These are phyloP conservation scores for Lentinula boryana DNA, from an alignment of 768 basidiomycete genomes.

Conservation along the genomic window DNA sequence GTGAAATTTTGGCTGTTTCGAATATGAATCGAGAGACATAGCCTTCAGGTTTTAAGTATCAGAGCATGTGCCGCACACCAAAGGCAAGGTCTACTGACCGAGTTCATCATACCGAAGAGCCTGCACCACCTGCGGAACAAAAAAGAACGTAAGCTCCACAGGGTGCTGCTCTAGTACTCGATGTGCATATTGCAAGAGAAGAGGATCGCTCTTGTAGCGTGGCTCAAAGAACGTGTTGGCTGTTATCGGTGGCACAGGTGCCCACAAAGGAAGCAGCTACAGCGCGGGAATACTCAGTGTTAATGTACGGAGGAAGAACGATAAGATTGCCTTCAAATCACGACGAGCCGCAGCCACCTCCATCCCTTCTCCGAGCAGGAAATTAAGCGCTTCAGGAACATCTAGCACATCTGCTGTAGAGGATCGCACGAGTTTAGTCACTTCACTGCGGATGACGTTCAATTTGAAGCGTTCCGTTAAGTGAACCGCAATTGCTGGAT, in stretches of 20 bases:
- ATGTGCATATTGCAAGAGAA: conserved; percentile 93
- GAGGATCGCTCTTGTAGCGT: conserved; percentile 75
- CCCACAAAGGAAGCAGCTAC: conserved; percentile 86
- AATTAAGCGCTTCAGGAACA: conserved; percentile 74
- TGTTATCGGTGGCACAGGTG: conserved; percentile 76
- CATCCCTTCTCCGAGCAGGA: conserved; percentile 70
- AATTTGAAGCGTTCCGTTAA: conserved; percentile 87
- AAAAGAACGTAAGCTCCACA: conserved; percentile 95
- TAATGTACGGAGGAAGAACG: neutral
- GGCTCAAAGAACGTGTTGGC: conserved; percentile 84
- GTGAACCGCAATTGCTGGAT: conserved; percentile 78
- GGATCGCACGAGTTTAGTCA: conserved; percentile 66
- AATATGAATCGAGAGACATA: conserved; percentile 95
- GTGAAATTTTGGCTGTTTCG: conserved; percentile 95
- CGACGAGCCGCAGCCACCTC: conserved; percentile 43
- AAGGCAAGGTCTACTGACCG: conserved; percentile 39
- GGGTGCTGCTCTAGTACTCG: conserved; percentile 92
- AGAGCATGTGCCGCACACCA: neutral
- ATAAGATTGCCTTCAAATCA: conserved; percentile 62
- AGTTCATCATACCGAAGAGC: conserved; percentile 86
- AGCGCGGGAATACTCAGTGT: neutral
- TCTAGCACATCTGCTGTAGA: conserved; percentile 65
- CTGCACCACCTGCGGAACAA: conserved; percentile 97
- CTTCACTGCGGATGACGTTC: conserved; percentile 59
- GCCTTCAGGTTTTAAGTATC: conserved; percentile 37